Evolutionary conservation across 2,329 filamentous ascomycete genomes (phyloP).

Genomic region (Cyclaneusma minus): DNA sequence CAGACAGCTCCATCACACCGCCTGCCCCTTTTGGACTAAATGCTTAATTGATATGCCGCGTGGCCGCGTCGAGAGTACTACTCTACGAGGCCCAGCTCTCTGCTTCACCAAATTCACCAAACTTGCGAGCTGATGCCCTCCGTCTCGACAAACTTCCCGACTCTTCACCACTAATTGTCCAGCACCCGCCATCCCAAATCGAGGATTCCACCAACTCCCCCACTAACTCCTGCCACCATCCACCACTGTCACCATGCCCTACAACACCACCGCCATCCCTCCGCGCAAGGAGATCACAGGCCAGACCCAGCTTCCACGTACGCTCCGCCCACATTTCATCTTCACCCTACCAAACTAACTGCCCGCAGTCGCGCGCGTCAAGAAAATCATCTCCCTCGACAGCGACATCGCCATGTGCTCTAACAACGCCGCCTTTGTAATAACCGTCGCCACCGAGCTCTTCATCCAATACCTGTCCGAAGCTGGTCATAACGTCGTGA

Average conservation of each 20-base stretch:
- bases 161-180: too few species aligned
- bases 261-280: conserved; percentile 74
- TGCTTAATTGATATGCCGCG: too few species aligned
- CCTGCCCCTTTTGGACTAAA: too few species aligned
- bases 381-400: conserved; percentile 86
- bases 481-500: conserved; percentile 75
- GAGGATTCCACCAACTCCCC: too few species aligned
- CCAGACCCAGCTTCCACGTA: conserved; percentile 71
- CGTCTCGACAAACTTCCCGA: too few species aligned
- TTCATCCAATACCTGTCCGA: conserved; percentile 86
- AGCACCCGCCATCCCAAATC: too few species aligned
- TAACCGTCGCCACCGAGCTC: conserved; percentile 86
- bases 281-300: conserved; percentile 72
- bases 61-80: too few species aligned
- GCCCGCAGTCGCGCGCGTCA: conserved; percentile 79
- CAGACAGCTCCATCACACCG: too few species aligned
- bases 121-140: too few species aligned
- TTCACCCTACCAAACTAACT: conserved; percentile 4
- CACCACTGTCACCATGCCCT: conserved; percentile 49
- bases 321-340: conserved; percentile 20
- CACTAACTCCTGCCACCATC: too few species aligned
- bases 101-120: too few species aligned
- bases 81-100: too few species aligned
- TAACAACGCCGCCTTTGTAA: conserved; percentile 86
- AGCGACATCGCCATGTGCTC: conserved; percentile 75